phyloP scores from a whole-genome alignment of 106 monocot species.

The Vanilla planifolia region DNA sequence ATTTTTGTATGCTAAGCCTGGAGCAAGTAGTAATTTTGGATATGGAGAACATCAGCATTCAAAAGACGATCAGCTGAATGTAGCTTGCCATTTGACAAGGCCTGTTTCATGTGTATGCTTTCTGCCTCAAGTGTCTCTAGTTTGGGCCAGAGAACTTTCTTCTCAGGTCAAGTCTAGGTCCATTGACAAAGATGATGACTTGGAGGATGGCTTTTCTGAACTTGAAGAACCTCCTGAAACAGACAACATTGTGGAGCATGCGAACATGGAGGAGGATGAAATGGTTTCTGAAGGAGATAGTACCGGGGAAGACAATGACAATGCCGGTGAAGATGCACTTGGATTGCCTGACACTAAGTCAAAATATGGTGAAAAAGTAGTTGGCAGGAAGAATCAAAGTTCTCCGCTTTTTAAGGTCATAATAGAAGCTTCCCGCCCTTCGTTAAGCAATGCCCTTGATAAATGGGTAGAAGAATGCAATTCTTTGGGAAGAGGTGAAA shows the following conservation, averaged over 20 bases:
- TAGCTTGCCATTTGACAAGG: not conserved
- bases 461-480: constrained; percentile 62
- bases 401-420: constrained; percentile 36
- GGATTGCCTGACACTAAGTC: constrained; percentile 11
- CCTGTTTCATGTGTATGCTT: constrained; percentile 4
- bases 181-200: constrained; percentile 24
- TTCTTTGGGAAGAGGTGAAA: constrained; percentile 31
- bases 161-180: constrained; percentile 37
- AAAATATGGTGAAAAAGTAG: constrained; percentile 9
- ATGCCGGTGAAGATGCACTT: constrained; percentile 12
- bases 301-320: constrained; percentile 18
- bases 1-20: constrained; percentile 6
- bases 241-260: constrained; percentile 8
- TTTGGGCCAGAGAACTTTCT: constrained; percentile 38
- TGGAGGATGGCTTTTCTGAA: constrained; percentile 60
- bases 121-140: not conserved
- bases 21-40: constrained; percentile 6
- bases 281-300: constrained; percentile 5
- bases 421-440: constrained; percentile 23
- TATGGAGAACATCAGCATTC: constrained; percentile 9
- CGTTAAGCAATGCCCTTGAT: constrained; percentile 30
- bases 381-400: constrained; percentile 5
- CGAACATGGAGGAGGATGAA: constrained; percentile 11
- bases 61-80: not conserved
- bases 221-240: constrained; percentile 31